Evolutionary conservation across 805 yeast genomes (phyloP), one percentile per base, ranked within the genome.

Genomic region (Lipomyces anomalus): DNA sequence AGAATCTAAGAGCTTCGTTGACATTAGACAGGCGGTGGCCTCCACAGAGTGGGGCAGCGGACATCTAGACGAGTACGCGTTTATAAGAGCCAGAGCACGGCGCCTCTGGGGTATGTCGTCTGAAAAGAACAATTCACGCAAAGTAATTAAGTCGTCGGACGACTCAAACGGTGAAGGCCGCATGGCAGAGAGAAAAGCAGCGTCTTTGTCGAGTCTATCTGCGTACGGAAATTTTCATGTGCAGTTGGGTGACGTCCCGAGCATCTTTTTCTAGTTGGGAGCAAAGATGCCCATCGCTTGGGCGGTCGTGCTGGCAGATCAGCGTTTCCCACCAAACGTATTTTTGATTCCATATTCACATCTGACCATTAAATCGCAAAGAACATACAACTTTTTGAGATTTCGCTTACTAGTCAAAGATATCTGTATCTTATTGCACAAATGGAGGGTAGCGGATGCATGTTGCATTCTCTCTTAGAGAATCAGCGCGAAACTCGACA

Each of bases 1-100:
- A 28, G 69, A 69, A 47, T 76, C 80, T 11, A 63, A 53, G 20
- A 79, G 45, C 1, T 66, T 57, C 0, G 79, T 68, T n/a, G 80
- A 71, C 0, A 78, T 73, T 16, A 84, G 57, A 34, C 75, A 64
- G 0, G 80, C 70, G 0, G 94, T 84, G 35, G 78, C 64, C 55
- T 82, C 90, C 26, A 85, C 69, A 0, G 82, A 80, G 60, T 82
- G 92, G 1, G 92, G 89, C 13, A 84, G 55, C 55, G 67, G 71
- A 17, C 88, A 87, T 58, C 84, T 69, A 2, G 83, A 70, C 33
- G 66, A 63, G 56, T 75, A 75, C 1, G 80, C 76, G 30, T 13
- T 9, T 13, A 13, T 26, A 13, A 9, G 30, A 13, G 30, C 30
- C 11, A 26, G 9, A 13, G 11, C 30, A 13, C 30, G 30, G 30